These are phyloP conservation scores for Arthrobotrys sinensis DNA, from an alignment of 2,329 filamentous ascomycete species.

Conservation along the genomic window DNA sequence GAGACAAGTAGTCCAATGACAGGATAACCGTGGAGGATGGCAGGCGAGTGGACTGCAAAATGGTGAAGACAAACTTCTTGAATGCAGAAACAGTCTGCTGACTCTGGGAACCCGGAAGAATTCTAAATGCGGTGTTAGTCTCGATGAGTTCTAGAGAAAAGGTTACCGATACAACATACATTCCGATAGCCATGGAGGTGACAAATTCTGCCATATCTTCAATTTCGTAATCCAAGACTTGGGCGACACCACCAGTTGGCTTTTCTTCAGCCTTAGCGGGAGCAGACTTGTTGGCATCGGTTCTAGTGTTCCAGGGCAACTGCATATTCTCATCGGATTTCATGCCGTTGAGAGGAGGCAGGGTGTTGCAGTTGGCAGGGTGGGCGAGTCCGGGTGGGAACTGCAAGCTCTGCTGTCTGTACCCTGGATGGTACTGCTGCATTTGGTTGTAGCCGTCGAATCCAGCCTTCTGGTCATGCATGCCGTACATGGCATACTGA, in stretches of 20 bases:
- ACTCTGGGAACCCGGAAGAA: conserved; percentile 73
- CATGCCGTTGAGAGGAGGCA: conserved; percentile 51
- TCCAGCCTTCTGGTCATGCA: conserved; percentile 62
- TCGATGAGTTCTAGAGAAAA: conserved; percentile 18
- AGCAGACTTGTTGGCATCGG: conserved; percentile 61
- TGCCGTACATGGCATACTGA: conserved; percentile 58
- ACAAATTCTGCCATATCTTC: conserved; percentile 96
- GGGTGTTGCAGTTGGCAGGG: conserved; percentile 59
- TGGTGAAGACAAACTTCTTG: conserved; percentile 91
- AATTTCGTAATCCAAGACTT: conserved; percentile 96
- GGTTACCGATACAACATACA: conserved; percentile 74
- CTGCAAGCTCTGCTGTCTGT: conserved; percentile 59
- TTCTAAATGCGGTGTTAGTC: conserved; percentile 54
- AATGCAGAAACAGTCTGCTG: conserved; percentile 69
- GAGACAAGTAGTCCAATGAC: conserved; percentile 89
- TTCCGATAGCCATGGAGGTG: conserved; percentile 85
- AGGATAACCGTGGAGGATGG: conserved; percentile 92
- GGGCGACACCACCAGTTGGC: conserved; percentile 83
- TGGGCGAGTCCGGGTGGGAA: conserved; percentile 63
- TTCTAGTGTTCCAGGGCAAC: conserved; percentile 60
- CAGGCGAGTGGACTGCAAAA: conserved; percentile 88
- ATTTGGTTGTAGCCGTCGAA: conserved; percentile 62
- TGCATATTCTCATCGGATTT: conserved; percentile 60
- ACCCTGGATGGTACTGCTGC: conserved; percentile 61
- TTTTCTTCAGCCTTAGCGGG: conserved; percentile 63